phyloP scores from a whole-genome alignment of 1,284 basidiomycete species.

The Pisolithus thermaeus region DNA sequence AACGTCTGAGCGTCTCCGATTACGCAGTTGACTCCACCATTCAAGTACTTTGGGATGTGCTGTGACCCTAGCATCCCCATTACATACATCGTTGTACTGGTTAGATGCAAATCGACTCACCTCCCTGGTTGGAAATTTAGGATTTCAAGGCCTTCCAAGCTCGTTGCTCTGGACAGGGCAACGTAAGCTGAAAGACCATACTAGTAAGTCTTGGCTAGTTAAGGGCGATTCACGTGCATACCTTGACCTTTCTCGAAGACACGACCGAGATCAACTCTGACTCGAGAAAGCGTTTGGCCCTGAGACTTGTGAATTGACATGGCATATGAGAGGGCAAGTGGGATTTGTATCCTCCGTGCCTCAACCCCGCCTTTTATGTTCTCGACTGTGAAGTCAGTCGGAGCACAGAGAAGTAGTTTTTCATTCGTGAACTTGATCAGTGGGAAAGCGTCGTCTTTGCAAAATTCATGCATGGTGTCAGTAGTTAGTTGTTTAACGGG shows the following conservation, averaged over 20 bases:
- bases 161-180: slow-evolving; percentile 87
- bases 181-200: slow-evolving; percentile 67
- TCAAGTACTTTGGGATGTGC: background rate
- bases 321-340: slow-evolving; percentile 77
- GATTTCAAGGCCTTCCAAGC: slow-evolving; percentile 82
- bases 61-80: background rate
- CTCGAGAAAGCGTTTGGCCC: slow-evolving; percentile 75
- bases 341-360: slow-evolving; percentile 53
- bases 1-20: background rate
- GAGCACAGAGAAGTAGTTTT: slow-evolving; percentile 38
- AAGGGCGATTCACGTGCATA: slow-evolving; percentile 16
- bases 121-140: slow-evolving; percentile 71
- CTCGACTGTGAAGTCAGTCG: slow-evolving; percentile 48
- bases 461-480: slow-evolving; percentile 15
- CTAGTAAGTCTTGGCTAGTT: background rate
- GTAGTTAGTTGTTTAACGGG: slow-evolving; percentile 4
- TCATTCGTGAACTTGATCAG: slow-evolving; percentile 49
- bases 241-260: slow-evolving; percentile 83
- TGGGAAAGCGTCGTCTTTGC: slow-evolving; percentile 39
- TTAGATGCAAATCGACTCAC: slow-evolving; percentile 34
- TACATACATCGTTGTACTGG: background rate
- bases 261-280: slow-evolving; percentile 61
- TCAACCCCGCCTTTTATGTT: slow-evolving; percentile 46
- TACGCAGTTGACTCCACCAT: background rate
- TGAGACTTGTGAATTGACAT: slow-evolving; percentile 86